Conservation (phyloP, 2,329 filamentous ascomycete species). For the Pestalotiopsis sp. region DNA sequence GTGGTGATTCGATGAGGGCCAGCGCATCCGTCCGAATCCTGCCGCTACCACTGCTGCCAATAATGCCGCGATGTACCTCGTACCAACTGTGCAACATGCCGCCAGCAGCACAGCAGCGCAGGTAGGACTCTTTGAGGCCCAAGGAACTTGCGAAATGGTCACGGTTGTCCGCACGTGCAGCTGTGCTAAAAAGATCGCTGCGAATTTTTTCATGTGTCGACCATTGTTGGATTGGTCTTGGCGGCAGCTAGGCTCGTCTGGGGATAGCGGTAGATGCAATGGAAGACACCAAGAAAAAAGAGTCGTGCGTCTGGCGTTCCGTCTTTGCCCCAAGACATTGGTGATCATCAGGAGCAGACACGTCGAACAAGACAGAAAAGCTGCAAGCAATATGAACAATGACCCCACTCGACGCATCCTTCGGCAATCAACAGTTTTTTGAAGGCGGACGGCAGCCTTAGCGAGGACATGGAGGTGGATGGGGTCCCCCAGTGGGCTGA, state of each 20-base stretch:
- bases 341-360: conserved; percentile 1
- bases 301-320: not conserved
- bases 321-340: not conserved
- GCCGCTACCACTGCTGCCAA: not conserved
- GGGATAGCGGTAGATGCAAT: conserved; percentile 3
- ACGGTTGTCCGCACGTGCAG: not conserved
- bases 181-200: not conserved
- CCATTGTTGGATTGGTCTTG: not conserved
- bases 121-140: not conserved
- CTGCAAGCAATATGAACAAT: not conserved
- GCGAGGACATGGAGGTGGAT: not conserved
- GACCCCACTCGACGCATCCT: not conserved
- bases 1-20: not conserved
- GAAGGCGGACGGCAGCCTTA: not conserved
- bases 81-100: not conserved
- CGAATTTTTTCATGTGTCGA: not conserved
- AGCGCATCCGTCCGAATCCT: not conserved
- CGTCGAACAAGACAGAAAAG: not conserved
- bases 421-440: not conserved
- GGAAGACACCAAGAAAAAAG: conserved; percentile 11
- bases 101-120: not conserved
- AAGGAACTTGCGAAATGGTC: not conserved
- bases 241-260: not conserved
- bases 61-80: not conserved
- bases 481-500: not conserved